phyloP scores from a whole-genome alignment of 306 rosid genomes.

The Boehmeria nivea region DNA sequence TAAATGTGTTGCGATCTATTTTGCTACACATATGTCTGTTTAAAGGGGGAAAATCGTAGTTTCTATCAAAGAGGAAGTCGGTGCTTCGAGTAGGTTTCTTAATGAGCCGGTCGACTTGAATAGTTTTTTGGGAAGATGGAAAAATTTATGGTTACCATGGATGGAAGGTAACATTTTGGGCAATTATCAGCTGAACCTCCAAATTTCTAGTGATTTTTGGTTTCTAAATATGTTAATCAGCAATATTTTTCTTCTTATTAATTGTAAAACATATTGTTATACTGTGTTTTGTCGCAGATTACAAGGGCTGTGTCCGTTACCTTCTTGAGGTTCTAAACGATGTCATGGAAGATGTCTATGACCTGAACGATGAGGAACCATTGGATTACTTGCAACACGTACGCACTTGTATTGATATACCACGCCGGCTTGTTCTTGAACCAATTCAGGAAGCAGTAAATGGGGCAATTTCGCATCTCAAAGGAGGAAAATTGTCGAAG shows the following conservation, averaged over 20 bases:
- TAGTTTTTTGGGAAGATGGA: slow-evolving; percentile 64
- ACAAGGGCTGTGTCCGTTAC: slow-evolving; percentile 76
- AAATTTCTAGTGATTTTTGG: background rate
- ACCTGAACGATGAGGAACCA: slow-evolving; percentile 89
- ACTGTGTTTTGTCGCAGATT: slow-evolving; percentile 46
- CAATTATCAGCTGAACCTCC: background rate
- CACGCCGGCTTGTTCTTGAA: slow-evolving; percentile 49
- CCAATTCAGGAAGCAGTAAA: slow-evolving; percentile 46
- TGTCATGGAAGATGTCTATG: slow-evolving; percentile 69
- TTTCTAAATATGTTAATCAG: background rate
- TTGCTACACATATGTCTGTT: background rate
- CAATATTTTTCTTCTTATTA: background rate
- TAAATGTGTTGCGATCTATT: background rate
- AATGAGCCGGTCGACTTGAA: slow-evolving; percentile 67
- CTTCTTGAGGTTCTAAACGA: slow-evolving; percentile 65
- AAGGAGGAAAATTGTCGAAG: slow-evolving; percentile 69
- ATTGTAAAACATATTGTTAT: slow-evolving; percentile 8
- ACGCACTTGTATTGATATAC: slow-evolving; percentile 67
- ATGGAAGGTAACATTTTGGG: slow-evolving; percentile 49
- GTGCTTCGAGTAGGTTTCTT: slow-evolving; percentile 35
- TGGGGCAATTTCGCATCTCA: slow-evolving; percentile 52
- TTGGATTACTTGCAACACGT: slow-evolving; percentile 68
- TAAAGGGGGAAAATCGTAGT: slow-evolving; percentile 36
- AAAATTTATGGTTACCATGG: slow-evolving; percentile 81
- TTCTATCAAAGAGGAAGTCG: slow-evolving; percentile 64